Evolutionary conservation across 192 early-diverging fungal species (phyloP).

Genomic region (Backusella tarrabulga): DNA sequence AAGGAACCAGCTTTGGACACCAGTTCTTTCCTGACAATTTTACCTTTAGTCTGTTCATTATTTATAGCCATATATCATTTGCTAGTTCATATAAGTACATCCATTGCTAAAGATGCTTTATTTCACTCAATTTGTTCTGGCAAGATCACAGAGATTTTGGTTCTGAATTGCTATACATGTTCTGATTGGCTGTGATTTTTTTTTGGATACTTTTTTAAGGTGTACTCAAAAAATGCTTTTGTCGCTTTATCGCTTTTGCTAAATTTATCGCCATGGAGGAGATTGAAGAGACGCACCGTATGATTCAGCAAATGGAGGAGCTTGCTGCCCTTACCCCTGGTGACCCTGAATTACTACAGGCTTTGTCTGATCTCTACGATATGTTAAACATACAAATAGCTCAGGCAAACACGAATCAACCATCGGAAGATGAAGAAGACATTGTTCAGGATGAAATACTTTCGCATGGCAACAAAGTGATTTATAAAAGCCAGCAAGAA

Average conservation of each 20-base stretch:
- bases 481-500: background rate
- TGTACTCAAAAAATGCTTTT: background rate
- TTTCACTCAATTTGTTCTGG: no score
- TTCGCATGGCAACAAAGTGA: background rate
- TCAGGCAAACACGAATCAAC: background rate
- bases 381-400: background rate
- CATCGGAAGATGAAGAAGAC: background rate
- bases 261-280: background rate
- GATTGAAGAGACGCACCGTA: slow-evolving; percentile 6
- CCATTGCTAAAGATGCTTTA: no score
- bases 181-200: background rate
- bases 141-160: no score
- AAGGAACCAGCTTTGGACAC: no score
- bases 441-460: background rate
- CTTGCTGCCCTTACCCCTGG: background rate
- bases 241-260: background rate
- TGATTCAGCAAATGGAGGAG: slow-evolving; percentile 20
- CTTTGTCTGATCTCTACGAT: slow-evolving; percentile 8
- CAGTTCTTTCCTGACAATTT: no score
- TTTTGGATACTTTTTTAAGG: background rate
- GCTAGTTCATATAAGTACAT: no score
- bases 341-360: background rate
- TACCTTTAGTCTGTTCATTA: no score
- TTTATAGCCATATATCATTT: no score
- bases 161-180: no score